These are phyloP conservation scores for Blastocystis sp. DNA, from an alignment of 352 stramenopile species.

Conservation along the genomic window DNA sequence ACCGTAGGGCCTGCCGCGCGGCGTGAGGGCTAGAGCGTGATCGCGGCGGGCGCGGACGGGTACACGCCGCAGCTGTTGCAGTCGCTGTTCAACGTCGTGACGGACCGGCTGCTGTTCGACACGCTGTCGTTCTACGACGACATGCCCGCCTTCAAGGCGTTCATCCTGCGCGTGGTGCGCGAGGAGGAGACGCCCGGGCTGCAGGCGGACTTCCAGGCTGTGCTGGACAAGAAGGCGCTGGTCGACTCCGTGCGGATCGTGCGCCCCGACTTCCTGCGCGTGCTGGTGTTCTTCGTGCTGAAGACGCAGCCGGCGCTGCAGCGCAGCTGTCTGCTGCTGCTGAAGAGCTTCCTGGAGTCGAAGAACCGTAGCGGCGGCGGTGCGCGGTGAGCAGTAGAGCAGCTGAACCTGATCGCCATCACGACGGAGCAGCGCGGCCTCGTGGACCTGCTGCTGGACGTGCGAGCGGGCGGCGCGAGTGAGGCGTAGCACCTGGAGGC, in stretches of 20 bases:
- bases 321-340: slow-evolving; percentile 1
- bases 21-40: neutral
- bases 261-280: slow-evolving; percentile 45
- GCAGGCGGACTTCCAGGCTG: neutral
- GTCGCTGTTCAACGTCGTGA: slow-evolving; percentile 27
- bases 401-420: slow-evolving; percentile 61
- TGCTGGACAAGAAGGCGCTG: slow-evolving; percentile 1
- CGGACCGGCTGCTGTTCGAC: slow-evolving; percentile 43
- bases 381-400: neutral
- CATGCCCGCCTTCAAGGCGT: neutral
- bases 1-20: neutral
- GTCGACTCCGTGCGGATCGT: slow-evolving; percentile 35
- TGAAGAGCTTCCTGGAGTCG: slow-evolving; percentile 9
- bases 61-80: neutral
- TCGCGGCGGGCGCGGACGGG: neutral
- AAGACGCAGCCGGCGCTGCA: slow-evolving; percentile 10
- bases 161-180: neutral
- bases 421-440: neutral
- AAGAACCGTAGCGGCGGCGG: neutral
- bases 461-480: neutral
- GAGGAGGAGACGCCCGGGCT: slow-evolving; percentile 1
- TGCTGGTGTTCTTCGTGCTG: slow-evolving; percentile 62
- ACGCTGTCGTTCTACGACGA: neutral
- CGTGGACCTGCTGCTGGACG: slow-evolving; percentile 38
- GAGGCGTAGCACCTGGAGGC: slow-evolving; percentile 30